Percentiles rank a stretch among this genome's conserved stretches.
Evolutionary conservation across 176 grass and related monocot genomes (phyloP).

Genomic region (Alloteropsis semialata): DNA sequence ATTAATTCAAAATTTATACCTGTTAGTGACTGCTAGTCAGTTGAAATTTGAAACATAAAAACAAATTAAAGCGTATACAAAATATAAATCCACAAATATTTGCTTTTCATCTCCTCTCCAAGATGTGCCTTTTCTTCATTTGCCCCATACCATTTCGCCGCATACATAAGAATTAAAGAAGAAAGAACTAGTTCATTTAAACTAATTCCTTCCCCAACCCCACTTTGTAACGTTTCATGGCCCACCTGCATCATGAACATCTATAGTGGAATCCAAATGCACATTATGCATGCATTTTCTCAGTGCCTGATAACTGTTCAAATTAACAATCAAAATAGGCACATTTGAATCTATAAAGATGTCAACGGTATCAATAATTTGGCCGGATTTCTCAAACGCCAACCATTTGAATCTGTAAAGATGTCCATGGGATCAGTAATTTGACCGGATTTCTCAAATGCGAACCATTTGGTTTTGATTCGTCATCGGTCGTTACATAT

Average conservation of each 20-base stretch:
- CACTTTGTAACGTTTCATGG: neutral
- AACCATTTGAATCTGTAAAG: neutral
- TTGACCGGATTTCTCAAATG: neutral
- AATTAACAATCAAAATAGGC: neutral
- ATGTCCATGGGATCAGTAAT: neutral
- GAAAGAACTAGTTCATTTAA: neutral
- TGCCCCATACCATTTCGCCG: constrained; percentile 28
- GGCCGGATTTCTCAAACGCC: neutral
- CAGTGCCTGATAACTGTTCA: neutral
- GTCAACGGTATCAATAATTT: neutral
- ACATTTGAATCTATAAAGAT: neutral
- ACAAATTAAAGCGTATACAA: neutral
- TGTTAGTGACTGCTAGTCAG: neutral
- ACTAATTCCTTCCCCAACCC: neutral
- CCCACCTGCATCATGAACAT: neutral
- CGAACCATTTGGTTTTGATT: neutral
- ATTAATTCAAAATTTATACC: neutral
- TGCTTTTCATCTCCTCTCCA: neutral
- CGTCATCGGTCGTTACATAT: neutral
- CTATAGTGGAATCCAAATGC: neutral
- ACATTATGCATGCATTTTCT: neutral
- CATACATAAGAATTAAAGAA: constrained; percentile 13
- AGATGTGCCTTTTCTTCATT: neutral
- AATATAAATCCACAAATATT: neutral
- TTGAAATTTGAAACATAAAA: neutral